Base-by-base conservation (phyloP, 208 protist species). In the Acanthamoeba castellanii region DNA sequence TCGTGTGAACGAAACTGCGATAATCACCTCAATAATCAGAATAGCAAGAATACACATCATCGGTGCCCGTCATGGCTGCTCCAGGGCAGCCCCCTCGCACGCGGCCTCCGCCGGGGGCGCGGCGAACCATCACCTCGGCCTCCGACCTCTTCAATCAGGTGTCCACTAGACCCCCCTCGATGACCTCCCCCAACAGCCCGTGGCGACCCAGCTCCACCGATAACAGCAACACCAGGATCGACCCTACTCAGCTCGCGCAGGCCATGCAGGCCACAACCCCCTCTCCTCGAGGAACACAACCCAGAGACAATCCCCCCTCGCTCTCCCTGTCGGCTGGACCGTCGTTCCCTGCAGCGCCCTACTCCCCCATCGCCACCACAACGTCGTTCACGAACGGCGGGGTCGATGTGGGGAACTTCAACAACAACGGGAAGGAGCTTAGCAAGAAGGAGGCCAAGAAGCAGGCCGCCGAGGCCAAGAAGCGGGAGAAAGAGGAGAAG, bases 401-500 rank as follows among this genome's bases (percentile, higher is more conserved):
- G 5, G 3, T 3, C 7, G 7, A 3, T 0, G 47, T 1, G 47
- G 47, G 47, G 47, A 50, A n/a, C 18, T 8, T 16, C 66, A 72
- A 11, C 16, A 34, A 27, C n/a, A 78, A 85, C 14, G 42, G 47
- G 25, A 57, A 27, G 45, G 27, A 47, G 42, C 45, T 61, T 1
- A 50, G 27, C 27, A 85, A 85, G 45, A 85, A 85, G 78, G 47
- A 85, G 45, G 78, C 45, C 78, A 85, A 85, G 78, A 57, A 85
- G 25, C 30, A 11, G 8, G 45, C 45, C 8, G 34, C 22, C 4
- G 78, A 85, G 78, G 78, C 78, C 78, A 85, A 85, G 78, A 85
- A 57, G 45, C 6, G 14, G n/a, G 45, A 59, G 34, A 85, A 85
- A 3, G 78, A 85, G 45, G 78, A 85, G 1, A 85, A 85, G 78